Base-by-base conservation (phyloP, 2,329 filamentous ascomycete genomes). In the Sporothrix dimorphospora region DNA sequence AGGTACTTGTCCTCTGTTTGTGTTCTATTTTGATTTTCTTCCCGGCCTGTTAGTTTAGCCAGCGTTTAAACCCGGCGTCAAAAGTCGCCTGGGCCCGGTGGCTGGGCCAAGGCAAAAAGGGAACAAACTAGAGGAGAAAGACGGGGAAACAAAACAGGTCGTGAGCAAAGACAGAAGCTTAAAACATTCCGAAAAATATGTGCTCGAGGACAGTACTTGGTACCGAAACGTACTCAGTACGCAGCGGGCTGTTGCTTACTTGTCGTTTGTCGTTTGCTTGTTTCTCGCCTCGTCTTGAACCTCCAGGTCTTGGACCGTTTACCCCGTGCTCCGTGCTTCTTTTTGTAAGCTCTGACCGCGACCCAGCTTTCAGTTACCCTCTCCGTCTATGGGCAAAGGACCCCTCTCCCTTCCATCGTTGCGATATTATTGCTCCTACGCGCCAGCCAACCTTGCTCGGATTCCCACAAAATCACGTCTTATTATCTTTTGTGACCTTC, bases 51-150 rank as follows among this genome's bases (percentile, higher is more conserved):
- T 71, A 49, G 21, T 65, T 71, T 71, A 71, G 40, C 69, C 69
- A 65, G 55, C 57, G 49, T 51, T 71, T 65, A 66, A 65, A 61
- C 69, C 59, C 47, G 59, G 69, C 45, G 59, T 71, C 47, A 42
- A 49, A 45, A 49, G 40, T 66, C 63, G 69, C 21, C 42, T 71
- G 59, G 68, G 57, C 69, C 69, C 57, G 69, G 69, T 65, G 55
- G 69, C 57, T 71, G 69, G 69, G 69, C 55, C 57, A 40, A 71
- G 40, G 38, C 42, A 49, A 57, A 49, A 70, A 45, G 12, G 59
- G 6, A 27, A n/a, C n/a, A 21, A 8, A 27, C 30, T 12, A 63
- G 21, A 27, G 9, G 11, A 27, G 9, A 5, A 40, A n/a, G 59
- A 42, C n/a, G 38, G n/a, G 12, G 9, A 61, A 24, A 66, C 24